Percentiles rank a stretch among this genome's conserved stretches.
Conservation (phyloP, 2,329 filamentous ascomycete species). For the Fusarium sp. region DNA sequence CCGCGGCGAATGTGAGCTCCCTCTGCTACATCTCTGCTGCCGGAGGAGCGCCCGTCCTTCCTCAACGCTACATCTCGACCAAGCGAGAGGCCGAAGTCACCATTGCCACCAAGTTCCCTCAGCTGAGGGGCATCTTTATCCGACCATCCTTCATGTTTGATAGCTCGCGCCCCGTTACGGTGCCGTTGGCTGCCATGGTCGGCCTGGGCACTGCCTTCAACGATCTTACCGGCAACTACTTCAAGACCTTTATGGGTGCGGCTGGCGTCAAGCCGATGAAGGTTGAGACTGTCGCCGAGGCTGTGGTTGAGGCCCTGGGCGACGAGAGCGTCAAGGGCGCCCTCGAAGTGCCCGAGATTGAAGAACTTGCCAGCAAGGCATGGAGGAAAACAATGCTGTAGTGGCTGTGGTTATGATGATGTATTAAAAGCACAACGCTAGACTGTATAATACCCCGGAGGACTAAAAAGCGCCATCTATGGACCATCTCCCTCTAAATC, state of each 20-base stretch:
- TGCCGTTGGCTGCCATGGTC: slow-evolving; percentile 85
- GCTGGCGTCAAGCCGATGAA: slow-evolving; percentile 88
- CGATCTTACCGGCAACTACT: slow-evolving; percentile 77
- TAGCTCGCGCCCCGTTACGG: slow-evolving; percentile 80
- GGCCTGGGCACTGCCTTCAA: slow-evolving; percentile 83
- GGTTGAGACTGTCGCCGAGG: slow-evolving; percentile 88
- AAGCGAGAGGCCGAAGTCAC: slow-evolving; percentile 90
- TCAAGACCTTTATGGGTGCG: slow-evolving; percentile 83
- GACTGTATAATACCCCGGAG: slow-evolving; percentile 49
- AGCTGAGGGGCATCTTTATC: slow-evolving; percentile 84
- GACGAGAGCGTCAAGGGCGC: slow-evolving; percentile 80
- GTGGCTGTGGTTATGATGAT: slow-evolving; percentile 37
- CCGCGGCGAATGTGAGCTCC: slow-evolving; percentile 70
- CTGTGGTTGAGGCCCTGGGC: slow-evolving; percentile 86
- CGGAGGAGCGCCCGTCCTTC: slow-evolving; percentile 85
- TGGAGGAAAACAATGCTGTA: slow-evolving; percentile 94
- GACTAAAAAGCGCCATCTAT: slow-evolving; percentile 29
- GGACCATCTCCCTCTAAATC: slow-evolving; percentile 68
- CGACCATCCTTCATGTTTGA: slow-evolving; percentile 93
- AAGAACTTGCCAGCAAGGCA: slow-evolving; percentile 80
- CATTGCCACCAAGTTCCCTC: slow-evolving; percentile 78
- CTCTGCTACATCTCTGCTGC: slow-evolving; percentile 94
- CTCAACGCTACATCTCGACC: slow-evolving; percentile 86
- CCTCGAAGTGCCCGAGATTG: slow-evolving; percentile 83
- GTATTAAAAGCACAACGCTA: slow-evolving; percentile 44